Evolutionary conservation across 768 basidiomycete species (phyloP).

Genomic region (Termitomyces sp.): DNA sequence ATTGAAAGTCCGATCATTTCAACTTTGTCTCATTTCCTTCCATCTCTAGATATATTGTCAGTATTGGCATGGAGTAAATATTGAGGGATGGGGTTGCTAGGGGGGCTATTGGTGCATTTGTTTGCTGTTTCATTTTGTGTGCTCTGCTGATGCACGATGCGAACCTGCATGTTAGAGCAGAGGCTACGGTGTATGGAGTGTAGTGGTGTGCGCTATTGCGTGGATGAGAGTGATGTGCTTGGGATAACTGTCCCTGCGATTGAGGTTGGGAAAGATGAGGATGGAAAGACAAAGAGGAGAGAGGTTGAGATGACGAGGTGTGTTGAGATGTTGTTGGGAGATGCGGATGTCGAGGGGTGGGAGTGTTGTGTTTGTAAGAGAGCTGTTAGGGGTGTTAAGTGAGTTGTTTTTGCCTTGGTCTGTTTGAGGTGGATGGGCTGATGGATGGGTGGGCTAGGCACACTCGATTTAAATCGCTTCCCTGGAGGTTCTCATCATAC

Average conservation of each 20-base stretch:
- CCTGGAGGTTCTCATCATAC: too few species aligned
- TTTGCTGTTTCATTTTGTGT: too few species aligned
- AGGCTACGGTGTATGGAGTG: conserved; percentile 81
- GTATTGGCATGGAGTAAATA: too few species aligned
- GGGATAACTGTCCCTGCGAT: conserved; percentile 75
- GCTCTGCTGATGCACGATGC: too few species aligned
- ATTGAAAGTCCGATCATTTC: too few species aligned
- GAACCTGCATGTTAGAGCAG: conserved; percentile 84
- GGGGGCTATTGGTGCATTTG: too few species aligned
- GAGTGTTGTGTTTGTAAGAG: conserved; percentile 71
- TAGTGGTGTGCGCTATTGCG: conserved; percentile 75
- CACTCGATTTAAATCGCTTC: too few species aligned
- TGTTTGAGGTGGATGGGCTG: too few species aligned
- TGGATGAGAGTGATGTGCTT: conserved; percentile 73
- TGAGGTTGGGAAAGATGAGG: conserved; percentile 42
- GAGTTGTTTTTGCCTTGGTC: background rate
- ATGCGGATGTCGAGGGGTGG: conserved; percentile 71
- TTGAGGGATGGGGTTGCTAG: conserved; percentile 52
- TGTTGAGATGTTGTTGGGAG: conserved; percentile 52
- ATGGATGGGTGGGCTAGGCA: too few species aligned
- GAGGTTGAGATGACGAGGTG: conserved; percentile 61
- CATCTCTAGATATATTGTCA: too few species aligned
- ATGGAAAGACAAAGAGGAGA: conserved; percentile 61
- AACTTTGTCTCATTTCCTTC: too few species aligned
- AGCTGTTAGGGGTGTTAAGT: conserved; percentile 73